Evolutionary conservation across 208 protist genomes (phyloP).

Genomic region (Herpetomonas tarakana): DNA sequence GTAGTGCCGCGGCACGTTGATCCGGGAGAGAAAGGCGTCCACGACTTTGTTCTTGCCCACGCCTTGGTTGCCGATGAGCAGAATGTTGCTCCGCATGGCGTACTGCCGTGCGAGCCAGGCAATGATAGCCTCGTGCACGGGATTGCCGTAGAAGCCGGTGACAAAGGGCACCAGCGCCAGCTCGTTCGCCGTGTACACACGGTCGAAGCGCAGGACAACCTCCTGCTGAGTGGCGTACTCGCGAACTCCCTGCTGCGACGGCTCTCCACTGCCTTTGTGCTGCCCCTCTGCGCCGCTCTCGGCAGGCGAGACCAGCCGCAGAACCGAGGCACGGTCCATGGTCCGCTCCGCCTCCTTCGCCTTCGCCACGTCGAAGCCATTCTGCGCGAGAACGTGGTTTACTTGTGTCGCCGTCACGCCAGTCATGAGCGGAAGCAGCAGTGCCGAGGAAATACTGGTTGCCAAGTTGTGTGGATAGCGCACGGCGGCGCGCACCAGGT

Average conservation of each 20-base stretch:
- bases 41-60: conserved; percentile 97
- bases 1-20: conserved; percentile 91
- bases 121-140: conserved; percentile 81
- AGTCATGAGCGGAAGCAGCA: conserved; percentile 77
- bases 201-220: conserved; percentile 39
- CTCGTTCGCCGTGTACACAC: conserved; percentile 56
- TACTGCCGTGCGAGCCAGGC: conserved; percentile 89
- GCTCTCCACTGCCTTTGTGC: not conserved
- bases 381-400: conserved; percentile 40
- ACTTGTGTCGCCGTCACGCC: conserved; percentile 64
- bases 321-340: not conserved
- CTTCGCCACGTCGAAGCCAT: conserved; percentile 26
- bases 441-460: conserved; percentile 40
- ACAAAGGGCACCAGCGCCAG: conserved; percentile 87
- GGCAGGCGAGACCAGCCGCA: not conserved
- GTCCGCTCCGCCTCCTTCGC: not conserved
- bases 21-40: conserved; percentile 89
- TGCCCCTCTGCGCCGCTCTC: not conserved
- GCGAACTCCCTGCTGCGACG: conserved; percentile 1
- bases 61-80: conserved; percentile 95
- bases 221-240: conserved; percentile 36
- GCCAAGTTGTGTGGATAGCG: conserved; percentile 54
- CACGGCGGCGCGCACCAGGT: conserved; percentile 53
- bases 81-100: conserved; percentile 71
- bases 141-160: conserved; percentile 86